phyloP scores from a whole-genome alignment of 2,329 filamentous ascomycete species.

The Daldinia eschscholtzii region DNA sequence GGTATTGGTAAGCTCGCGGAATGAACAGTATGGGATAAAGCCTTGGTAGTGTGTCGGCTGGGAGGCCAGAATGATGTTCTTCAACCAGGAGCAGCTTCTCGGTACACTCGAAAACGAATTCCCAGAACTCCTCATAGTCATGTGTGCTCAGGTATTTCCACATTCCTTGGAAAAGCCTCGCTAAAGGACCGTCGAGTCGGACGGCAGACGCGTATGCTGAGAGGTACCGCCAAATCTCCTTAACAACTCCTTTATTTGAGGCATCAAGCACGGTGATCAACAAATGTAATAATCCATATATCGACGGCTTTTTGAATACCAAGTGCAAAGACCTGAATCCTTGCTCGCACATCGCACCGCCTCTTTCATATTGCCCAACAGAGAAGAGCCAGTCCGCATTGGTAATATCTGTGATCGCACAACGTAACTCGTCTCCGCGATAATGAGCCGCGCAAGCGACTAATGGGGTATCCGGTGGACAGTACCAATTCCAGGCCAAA shows the following conservation, averaged over 20 bases:
- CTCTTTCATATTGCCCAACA: constrained; percentile 47
- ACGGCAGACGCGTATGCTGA: constrained; percentile 47
- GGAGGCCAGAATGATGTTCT: constrained; percentile 46
- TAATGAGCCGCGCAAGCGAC: constrained; percentile 48
- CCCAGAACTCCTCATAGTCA: constrained; percentile 51
- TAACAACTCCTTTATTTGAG: constrained; percentile 48
- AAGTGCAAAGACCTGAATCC: constrained; percentile 49
- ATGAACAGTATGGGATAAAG: constrained; percentile 50
- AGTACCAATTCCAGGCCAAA: constrained; percentile 49
- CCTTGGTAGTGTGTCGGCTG: constrained; percentile 47
- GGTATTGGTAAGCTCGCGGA: constrained; percentile 48
- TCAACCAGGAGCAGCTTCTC: constrained; percentile 49
- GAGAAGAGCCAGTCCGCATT: constrained; percentile 51
- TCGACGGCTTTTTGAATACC: constrained; percentile 48
- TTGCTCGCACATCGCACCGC: constrained; percentile 49
- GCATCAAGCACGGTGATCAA: constrained; percentile 49
- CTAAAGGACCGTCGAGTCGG: constrained; percentile 45
- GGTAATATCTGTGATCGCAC: constrained; percentile 50
- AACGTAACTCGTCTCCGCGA: constrained; percentile 49
- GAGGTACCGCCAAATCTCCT: constrained; percentile 50
- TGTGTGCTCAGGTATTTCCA: constrained; percentile 49
- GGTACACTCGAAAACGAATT: constrained; percentile 50
- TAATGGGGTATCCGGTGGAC: constrained; percentile 47
- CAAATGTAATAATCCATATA: constrained; percentile 48
- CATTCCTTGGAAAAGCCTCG: constrained; percentile 48